phyloP scores from a whole-genome alignment of 495 filamentous ascomycete genomes.

The Penicillium verhagenii region DNA sequence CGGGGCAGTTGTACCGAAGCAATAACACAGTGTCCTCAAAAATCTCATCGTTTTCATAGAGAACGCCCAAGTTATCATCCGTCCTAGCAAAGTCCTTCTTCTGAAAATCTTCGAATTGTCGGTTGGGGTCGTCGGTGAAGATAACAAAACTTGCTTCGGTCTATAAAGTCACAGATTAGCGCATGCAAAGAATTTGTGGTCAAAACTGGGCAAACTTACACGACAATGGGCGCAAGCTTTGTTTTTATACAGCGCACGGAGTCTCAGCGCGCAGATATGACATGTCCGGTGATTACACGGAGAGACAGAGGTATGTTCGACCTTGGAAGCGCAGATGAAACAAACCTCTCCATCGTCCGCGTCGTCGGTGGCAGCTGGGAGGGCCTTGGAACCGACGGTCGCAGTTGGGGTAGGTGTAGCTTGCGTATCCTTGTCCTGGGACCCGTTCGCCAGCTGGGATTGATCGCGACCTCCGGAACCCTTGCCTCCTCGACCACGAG shows the following conservation, averaged over 20 bases:
- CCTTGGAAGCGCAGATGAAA: slow-evolving; percentile 91
- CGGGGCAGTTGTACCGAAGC: slow-evolving; percentile 94
- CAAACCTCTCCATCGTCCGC: slow-evolving; percentile 78
- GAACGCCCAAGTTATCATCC: slow-evolving; percentile 84
- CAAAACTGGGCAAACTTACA: slow-evolving; percentile 47
- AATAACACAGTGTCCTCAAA: slow-evolving; percentile 83
- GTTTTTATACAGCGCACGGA: slow-evolving; percentile 91
- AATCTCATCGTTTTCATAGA: slow-evolving; percentile 82
- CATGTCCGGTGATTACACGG: slow-evolving; percentile 95
- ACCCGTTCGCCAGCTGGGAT: slow-evolving; percentile 20
- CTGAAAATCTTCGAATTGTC: slow-evolving; percentile 79
- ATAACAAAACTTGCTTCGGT: slow-evolving; percentile 80
- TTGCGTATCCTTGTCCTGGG: slow-evolving; percentile 11
- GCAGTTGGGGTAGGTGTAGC: slow-evolving; percentile 3
- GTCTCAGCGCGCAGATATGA: slow-evolving; percentile 87
- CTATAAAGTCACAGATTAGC: slow-evolving; percentile 34
- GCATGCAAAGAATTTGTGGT: slow-evolving; percentile 4
- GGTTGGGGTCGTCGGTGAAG: slow-evolving; percentile 79
- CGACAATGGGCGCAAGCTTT: slow-evolving; percentile 93
- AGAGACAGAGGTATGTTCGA: slow-evolving; percentile 79
- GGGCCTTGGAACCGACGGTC: slow-evolving; percentile 18
- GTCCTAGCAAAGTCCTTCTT: slow-evolving; percentile 66
- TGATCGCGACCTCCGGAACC: slow-evolving; percentile 32
- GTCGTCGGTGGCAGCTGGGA: slow-evolving; percentile 40
- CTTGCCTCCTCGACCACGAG: slow-evolving; percentile 36